Percentiles rank a stretch among this genome's conserved stretches.
Evolutionary conservation across 495 filamentous ascomycete genomes (phyloP).

Genomic region (Penicillium waksmanii): DNA sequence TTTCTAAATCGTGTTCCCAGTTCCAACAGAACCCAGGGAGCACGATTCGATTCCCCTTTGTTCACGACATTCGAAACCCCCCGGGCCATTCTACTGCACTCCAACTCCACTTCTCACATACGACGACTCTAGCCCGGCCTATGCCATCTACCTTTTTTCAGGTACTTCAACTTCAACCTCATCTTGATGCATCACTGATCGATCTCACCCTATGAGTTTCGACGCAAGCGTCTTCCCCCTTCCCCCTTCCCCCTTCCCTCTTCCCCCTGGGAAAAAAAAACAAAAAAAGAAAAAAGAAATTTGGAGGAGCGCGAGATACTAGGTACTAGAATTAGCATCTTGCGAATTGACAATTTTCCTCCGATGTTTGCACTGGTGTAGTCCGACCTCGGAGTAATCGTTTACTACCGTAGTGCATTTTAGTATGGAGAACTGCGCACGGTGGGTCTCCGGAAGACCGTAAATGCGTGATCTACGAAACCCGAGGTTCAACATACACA

Average conservation of each 20-base stretch:
- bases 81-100: too few species aligned
- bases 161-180: too few species aligned
- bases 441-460: conserved; percentile 25
- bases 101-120: too few species aligned
- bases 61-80: too few species aligned
- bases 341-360: conserved; percentile 40
- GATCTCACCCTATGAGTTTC: too few species aligned
- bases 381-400: background rate
- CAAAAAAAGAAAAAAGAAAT: conserved; percentile 26
- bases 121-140: too few species aligned
- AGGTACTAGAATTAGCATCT: conserved; percentile 22
- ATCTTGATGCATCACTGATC: too few species aligned
- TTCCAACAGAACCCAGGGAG: background rate
- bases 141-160: too few species aligned
- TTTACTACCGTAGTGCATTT: background rate
- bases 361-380: conserved; percentile 11
- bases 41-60: background rate
- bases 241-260: conserved; percentile 2
- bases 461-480: conserved; percentile 20
- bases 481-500: conserved; percentile 21
- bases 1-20: background rate
- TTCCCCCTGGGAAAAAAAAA: conserved; percentile 14
- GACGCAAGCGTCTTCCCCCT: background rate
- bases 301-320: conserved; percentile 33
- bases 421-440: conserved; percentile 16